Evolutionary conservation across 208 protist species (phyloP).

Genomic region (Porcisia deanei): DNA sequence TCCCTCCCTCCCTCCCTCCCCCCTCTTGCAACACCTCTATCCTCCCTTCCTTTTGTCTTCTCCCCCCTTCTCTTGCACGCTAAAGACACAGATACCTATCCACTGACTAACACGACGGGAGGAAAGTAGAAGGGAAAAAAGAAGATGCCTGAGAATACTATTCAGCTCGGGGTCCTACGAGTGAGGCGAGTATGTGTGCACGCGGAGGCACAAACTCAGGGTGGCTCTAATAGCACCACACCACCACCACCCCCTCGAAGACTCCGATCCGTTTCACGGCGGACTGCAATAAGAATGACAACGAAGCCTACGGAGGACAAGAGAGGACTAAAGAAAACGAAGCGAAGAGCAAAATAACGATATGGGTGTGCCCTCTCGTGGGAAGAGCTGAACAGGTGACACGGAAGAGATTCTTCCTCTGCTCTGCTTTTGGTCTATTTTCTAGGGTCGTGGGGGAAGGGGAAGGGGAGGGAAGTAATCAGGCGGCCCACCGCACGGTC

Average conservation of each 20-base stretch:
- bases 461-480: too few species aligned
- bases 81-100: background rate
- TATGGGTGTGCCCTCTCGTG: background rate
- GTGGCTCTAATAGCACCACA: background rate
- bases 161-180: background rate
- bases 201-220: background rate
- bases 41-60: background rate
- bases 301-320: background rate
- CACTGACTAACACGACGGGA: too few species aligned
- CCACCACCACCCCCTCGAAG: background rate
- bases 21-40: background rate
- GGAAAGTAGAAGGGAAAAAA: background rate
- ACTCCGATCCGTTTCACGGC: background rate
- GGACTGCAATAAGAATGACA: background rate
- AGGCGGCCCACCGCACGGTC: background rate
- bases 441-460: too few species aligned
- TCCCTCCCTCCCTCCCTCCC: background rate
- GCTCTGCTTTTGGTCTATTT: background rate
- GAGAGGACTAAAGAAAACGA: background rate
- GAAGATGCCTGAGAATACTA: background rate
- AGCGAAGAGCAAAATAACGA: background rate
- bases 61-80: too few species aligned
- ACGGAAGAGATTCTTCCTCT: background rate
- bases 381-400: background rate
- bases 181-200: background rate